Percentiles rank a stretch among this genome's conserved stretches.
phyloP scores from a whole-genome alignment of 2,329 filamentous ascomycete genomes.

The Dryadomyces sulphureus region DNA sequence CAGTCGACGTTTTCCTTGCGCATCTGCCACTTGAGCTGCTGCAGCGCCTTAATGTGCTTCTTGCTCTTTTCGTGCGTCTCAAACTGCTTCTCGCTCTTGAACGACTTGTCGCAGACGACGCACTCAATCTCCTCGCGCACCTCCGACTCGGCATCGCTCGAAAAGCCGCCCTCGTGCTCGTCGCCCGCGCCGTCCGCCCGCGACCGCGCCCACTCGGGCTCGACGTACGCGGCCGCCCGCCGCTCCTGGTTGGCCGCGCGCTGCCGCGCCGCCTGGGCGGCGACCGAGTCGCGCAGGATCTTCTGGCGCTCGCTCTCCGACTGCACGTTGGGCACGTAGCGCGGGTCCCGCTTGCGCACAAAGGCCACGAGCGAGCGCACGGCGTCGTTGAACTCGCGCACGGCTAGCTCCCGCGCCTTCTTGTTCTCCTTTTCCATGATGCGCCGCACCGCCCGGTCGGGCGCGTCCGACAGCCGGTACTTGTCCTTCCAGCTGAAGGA shows the following conservation, averaged over 20 bases:
- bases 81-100: slow-evolving; percentile 85
- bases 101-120: slow-evolving; percentile 61
- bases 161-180: slow-evolving; percentile 40
- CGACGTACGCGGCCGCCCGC: slow-evolving; percentile 31
- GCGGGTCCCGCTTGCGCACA: slow-evolving; percentile 78
- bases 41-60: slow-evolving; percentile 80
- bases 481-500: slow-evolving; percentile 81
- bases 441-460: slow-evolving; percentile 68
- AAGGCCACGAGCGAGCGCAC: slow-evolving; percentile 78
- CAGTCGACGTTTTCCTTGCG: slow-evolving; percentile 57
- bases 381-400: slow-evolving; percentile 83
- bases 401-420: slow-evolving; percentile 64
- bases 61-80: slow-evolving; percentile 92
- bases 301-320: slow-evolving; percentile 71
- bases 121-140: slow-evolving; percentile 52
- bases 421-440: slow-evolving; percentile 94
- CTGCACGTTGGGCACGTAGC: slow-evolving; percentile 63
- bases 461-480: slow-evolving; percentile 71
- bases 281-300: slow-evolving; percentile 59
- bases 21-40: slow-evolving; percentile 72
- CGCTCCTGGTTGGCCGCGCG: slow-evolving; percentile 70
- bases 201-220: slow-evolving; percentile 36
- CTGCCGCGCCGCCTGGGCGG: slow-evolving; percentile 70
- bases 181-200: slow-evolving; percentile 30
- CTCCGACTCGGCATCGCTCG: slow-evolving; percentile 38